Conservation (phyloP, 2,329 filamentous ascomycete genomes). For the Aschersonia sp. region DNA sequence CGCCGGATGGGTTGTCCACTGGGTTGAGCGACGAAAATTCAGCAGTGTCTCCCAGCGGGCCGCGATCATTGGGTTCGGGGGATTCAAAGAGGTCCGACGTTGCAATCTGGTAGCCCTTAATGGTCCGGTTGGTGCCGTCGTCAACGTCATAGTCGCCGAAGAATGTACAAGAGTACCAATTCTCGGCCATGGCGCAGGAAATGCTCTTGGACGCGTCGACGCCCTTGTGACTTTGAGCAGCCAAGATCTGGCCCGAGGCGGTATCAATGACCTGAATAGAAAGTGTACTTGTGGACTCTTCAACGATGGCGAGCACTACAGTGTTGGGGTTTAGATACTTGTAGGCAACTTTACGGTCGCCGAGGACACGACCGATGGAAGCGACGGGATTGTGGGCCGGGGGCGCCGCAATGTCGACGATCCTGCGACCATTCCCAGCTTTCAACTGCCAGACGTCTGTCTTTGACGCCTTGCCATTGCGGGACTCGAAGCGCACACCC, state of each 20-base stretch:
- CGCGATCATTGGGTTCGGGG: conserved; percentile 66
- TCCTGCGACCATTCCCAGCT: conserved; percentile 48
- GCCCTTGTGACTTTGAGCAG: conserved; percentile 53
- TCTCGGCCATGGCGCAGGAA: conserved; percentile 71
- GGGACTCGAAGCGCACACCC: conserved; percentile 35
- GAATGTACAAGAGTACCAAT: conserved; percentile 87
- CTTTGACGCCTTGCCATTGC: conserved; percentile 25
- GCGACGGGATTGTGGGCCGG: conserved; percentile 74
- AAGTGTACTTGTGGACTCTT: conserved; percentile 42
- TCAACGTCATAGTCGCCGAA: conserved; percentile 44
- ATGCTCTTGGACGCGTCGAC: conserved; percentile 64
- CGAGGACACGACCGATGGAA: conserved; percentile 87
- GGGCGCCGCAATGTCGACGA: conserved; percentile 52
- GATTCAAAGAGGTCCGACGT: conserved; percentile 88
- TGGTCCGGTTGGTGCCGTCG: conserved; percentile 35
- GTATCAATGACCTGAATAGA: conserved; percentile 74
- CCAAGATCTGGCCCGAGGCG: conserved; percentile 66
- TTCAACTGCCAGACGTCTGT: conserved; percentile 59
- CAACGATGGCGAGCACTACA: conserved; percentile 56
- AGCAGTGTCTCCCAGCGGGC: conserved; percentile 50
- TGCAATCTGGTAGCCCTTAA: conserved; percentile 76
- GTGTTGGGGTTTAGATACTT: conserved; percentile 91
- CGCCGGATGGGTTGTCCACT: conserved; percentile 36
- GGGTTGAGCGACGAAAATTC: conserved; percentile 71
- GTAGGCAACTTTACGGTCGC: conserved; percentile 85